A percentile compares a stretch with the other conserved stretches of the same genome.
Evolutionary conservation across 352 stramenopile species (phyloP).

Genomic region (Thraustochytrium striatum): DNA sequence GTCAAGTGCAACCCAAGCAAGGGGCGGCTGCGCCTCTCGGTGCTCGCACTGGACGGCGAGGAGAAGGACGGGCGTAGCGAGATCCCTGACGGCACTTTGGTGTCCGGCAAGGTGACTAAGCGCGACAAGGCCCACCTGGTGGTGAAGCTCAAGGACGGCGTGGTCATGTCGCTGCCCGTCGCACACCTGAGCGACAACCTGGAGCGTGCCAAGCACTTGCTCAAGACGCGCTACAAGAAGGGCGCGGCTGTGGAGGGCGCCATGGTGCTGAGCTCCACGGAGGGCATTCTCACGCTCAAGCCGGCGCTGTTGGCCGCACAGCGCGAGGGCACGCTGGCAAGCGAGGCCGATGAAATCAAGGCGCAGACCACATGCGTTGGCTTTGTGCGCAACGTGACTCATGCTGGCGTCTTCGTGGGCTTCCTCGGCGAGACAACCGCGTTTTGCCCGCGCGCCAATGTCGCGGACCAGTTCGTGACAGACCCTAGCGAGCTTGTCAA

Average conservation of each 20-base stretch:
- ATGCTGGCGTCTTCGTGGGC: slow-evolving; percentile 12
- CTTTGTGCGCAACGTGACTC: slow-evolving; percentile 9
- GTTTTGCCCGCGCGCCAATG: slow-evolving; percentile 11
- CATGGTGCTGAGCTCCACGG: neutral
- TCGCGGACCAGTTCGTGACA: slow-evolving; percentile 13
- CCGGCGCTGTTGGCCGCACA: neutral
- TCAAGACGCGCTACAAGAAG: slow-evolving; percentile 13
- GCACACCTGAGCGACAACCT: neutral
- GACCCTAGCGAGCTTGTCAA: neutral
- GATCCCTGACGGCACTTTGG: neutral
- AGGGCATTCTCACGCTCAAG: slow-evolving; percentile 4
- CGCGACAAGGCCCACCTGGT: neutral
- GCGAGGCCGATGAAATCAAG: neutral
- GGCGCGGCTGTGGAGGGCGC: neutral
- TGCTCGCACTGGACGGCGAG: neutral
- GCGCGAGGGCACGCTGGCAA: neutral
- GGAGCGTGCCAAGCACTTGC: neutral
- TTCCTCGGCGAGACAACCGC: neutral
- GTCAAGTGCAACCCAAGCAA: neutral
- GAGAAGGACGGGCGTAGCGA: neutral
- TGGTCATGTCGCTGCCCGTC: neutral
- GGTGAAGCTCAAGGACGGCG: neutral
- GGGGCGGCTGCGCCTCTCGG: neutral
- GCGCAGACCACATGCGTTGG: neutral
- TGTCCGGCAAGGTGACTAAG: slow-evolving; percentile 6